phyloP scores from a whole-genome alignment of 768 basidiomycete genomes.

The Tylopilus subfusipes region DNA sequence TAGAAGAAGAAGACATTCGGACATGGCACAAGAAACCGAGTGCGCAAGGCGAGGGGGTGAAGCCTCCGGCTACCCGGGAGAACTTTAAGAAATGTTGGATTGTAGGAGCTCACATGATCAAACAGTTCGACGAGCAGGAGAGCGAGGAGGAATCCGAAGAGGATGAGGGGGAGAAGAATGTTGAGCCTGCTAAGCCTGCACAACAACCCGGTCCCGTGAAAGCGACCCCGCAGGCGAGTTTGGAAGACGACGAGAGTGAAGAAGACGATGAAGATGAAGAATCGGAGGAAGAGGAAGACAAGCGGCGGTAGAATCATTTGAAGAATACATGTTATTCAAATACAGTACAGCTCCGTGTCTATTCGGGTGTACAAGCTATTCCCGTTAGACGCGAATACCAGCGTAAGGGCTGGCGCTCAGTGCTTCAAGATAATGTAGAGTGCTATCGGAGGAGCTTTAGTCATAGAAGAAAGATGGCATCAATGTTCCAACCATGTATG shows the following conservation, averaged over 20 bases:
- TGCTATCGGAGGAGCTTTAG: conserved; percentile 41
- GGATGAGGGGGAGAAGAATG: conserved; percentile 15
- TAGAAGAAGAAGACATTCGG: conserved; percentile 88
- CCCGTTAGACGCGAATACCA: not conserved
- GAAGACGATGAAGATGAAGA: conserved; percentile 2
- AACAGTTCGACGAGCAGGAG: conserved; percentile 78
- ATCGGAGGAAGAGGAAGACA: conserved; percentile 15
- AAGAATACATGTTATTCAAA: conserved; percentile 3
- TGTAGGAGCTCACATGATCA: conserved; percentile 69
- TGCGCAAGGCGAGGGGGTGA: conserved; percentile 50
- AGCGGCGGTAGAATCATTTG: conserved; percentile 11
- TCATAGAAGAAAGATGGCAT: not conserved
- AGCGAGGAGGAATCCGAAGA: conserved; percentile 45
- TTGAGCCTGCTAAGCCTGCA: not conserved
- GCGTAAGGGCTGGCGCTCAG: conserved; percentile 22
- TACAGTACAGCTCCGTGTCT: conserved; percentile 4
- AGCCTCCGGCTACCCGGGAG: conserved; percentile 41
- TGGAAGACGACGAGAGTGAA: conserved; percentile 5
- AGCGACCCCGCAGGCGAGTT: not conserved
- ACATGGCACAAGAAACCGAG: conserved; percentile 68
- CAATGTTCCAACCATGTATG: conserved; percentile 51
- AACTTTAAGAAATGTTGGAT: conserved; percentile 67
- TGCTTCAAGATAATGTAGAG: conserved; percentile 82
- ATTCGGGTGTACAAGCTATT: not conserved
- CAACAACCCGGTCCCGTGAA: not conserved